Base-by-base conservation (phyloP, 208 protist genomes). In the Trypanosoma platydactyli region DNA sequence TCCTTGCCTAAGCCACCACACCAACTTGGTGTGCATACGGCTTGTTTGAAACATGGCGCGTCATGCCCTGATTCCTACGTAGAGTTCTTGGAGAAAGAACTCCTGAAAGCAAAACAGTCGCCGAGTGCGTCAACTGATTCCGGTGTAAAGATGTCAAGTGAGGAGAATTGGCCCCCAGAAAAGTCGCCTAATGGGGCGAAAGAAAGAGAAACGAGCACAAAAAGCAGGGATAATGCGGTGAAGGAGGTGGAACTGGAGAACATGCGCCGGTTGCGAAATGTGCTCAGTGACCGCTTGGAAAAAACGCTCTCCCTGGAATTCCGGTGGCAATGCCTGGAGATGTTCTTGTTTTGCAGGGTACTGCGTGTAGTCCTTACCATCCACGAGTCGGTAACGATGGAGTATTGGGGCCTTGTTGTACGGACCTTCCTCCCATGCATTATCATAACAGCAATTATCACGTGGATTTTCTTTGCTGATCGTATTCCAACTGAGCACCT, bases 1-100 rank as follows among this genome's bases (percentile, higher is more conserved):
- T 15, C 52, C 41, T 13, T 82, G 3, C 80, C 82, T 0, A 68
- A 67, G 15, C 82, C 86, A 1, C 82, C 86, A 22, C 69, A 45
- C 13, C 52, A 79, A 35, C 42, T 86, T 6, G 86, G 86, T 25
- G 62, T 87, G 30, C 86, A 92, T 65, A 71, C 82, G 13, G 58
- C 86, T 0, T 92, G 86, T 65, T 58, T 73, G 13, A 86, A 80
- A 52, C 85, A 84, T 61, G 86, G 81, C 9, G 57, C 74, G 11
- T 68, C 61, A 20, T 92, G 86, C 56, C 77, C 81, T 0, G 73
- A 82, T 35, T 44, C 70, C 33, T 92, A 92, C 63, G 70, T 85
- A 12, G 52, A 58, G 1, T 92, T 89, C 64, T 71, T 92, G 4
- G 45, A 73, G 70, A 52, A 51, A 15, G 33, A 72, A 27, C 4